Base-by-base conservation (phyloP, 208 protist genomes). In the Naegleria fowleri region DNA sequence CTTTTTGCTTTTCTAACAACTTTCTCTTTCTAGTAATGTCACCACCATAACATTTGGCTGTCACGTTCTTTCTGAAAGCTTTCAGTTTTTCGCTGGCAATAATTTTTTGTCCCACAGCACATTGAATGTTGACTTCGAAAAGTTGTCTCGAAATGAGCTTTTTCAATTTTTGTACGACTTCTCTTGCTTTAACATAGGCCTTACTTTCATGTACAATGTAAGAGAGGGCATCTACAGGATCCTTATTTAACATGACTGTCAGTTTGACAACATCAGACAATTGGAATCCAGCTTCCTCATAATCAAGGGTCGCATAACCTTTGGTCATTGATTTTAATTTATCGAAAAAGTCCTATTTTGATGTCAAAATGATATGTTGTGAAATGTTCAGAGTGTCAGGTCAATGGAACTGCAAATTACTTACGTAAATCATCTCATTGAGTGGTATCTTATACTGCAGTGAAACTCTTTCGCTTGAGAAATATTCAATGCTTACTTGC, bases 1-100 rank as follows among this genome's bases (percentile, higher is more conserved):
- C 98, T 92, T 98, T 98, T 94, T 99, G 98, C 92, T 98, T 98
- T 58, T 96, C 95, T 93, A 98, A 96, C 90, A 99, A 96, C 94
- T 99, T 99, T 92, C 96, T 94, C 92, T 99, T 98, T 58, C 98
- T 95, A 33, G 97, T 97, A 59, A 98, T 96, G 91, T 99, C 98
- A 85, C 98, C 98, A 58, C 97, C 98, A 94, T 98, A 97, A 85
- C 97, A 98, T 91, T 98, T 98, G 39, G 96, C 95, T 6, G 97
- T 98, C 5, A 99, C 97, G 90, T 98, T 96, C 92, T 98, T 98
- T 43, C 96, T 92, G 90, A 98, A 97, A 11, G 97, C 97, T 93
- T 95, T 95, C 67, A 98, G 91, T 29, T 96, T 98, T 92, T 99
- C 98, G 1, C 97, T 94, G 0, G 96, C 96, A 89, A 99, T 93